These are phyloP conservation scores for Boletus reticulatus DNA, from an alignment of 768 basidiomycete species.

Conservation along the genomic window DNA sequence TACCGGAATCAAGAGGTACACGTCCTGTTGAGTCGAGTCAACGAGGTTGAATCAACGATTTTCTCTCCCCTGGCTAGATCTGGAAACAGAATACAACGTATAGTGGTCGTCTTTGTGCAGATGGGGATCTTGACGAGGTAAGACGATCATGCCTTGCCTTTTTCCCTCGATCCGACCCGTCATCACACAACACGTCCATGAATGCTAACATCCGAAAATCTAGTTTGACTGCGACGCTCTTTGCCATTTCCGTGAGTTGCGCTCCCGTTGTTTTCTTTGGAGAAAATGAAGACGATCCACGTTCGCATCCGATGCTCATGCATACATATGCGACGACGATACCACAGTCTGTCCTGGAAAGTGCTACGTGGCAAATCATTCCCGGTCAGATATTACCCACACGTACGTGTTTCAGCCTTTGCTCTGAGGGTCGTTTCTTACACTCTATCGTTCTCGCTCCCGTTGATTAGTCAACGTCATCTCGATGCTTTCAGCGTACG, in stretches of 20 bases:
- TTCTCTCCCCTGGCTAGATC: background rate
- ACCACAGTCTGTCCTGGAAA: too few species aligned
- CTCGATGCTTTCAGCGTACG: background rate
- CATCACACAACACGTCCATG: too few species aligned
- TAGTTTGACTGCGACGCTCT: background rate
- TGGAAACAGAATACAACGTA: too few species aligned
- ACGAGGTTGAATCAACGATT: background rate
- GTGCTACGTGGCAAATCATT: too few species aligned
- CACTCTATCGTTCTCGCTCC: too few species aligned
- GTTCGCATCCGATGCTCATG: too few species aligned
- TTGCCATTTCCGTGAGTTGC: background rate
- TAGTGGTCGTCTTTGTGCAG: background rate
- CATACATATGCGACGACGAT: too few species aligned
- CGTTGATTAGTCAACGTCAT: background rate
- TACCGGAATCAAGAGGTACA: conserved; percentile 3
- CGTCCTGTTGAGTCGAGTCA: background rate
- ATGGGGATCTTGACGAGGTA: background rate
- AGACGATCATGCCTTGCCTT: background rate
- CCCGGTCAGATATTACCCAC: too few species aligned
- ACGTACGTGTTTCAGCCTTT: too few species aligned
- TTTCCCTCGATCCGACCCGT: too few species aligned
- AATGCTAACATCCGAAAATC: background rate
- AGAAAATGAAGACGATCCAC: background rate
- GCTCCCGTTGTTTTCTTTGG: background rate
- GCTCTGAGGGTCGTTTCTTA: too few species aligned